Percentiles rank a stretch among this genome's conserved stretches.
Conservation (phyloP, 352 stramenopile species). For the Phytophthora cactorum region DNA sequence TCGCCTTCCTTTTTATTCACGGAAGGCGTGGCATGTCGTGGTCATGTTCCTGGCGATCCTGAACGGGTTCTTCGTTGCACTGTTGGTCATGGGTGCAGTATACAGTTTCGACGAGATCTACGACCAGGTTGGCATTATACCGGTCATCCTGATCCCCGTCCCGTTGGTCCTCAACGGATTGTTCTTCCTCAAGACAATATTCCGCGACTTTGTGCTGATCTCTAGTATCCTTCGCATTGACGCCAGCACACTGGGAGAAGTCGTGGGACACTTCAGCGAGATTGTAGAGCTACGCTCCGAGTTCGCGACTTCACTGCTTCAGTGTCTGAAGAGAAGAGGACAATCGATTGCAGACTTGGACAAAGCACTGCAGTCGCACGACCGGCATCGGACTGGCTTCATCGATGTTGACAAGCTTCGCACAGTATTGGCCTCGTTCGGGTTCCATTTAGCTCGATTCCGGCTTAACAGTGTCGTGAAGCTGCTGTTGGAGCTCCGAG, state of each 20-base stretch:
- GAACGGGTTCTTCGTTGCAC: slow-evolving; percentile 65
- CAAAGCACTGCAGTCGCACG: slow-evolving; percentile 25
- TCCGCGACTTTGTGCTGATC: slow-evolving; percentile 69
- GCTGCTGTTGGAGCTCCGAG: slow-evolving; percentile 54
- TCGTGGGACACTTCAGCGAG: slow-evolving; percentile 64
- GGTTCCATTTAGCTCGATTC: slow-evolving; percentile 59
- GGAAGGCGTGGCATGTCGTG: slow-evolving; percentile 68
- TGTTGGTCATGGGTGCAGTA: slow-evolving; percentile 66
- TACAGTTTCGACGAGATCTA: slow-evolving; percentile 50
- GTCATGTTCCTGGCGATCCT: slow-evolving; percentile 66
- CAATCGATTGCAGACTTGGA: slow-evolving; percentile 40
- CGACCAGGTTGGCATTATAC: slow-evolving; percentile 21
- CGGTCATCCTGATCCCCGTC: slow-evolving; percentile 38
- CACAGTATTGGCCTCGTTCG: slow-evolving; percentile 41
- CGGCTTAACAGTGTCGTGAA: slow-evolving; percentile 64
- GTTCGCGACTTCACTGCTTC: slow-evolving; percentile 41
- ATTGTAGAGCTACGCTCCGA: slow-evolving; percentile 59
- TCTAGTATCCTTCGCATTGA: slow-evolving; percentile 59
- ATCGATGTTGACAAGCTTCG: slow-evolving; percentile 55
- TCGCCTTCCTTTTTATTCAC: slow-evolving; percentile 51
- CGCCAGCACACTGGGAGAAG: slow-evolving; percentile 46
- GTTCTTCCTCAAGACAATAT: slow-evolving; percentile 57
- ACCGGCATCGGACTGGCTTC: slow-evolving; percentile 31
- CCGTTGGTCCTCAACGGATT: slow-evolving; percentile 58
- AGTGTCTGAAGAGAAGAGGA: slow-evolving; percentile 23